These are phyloP conservation scores for Alternaria viburni DNA, from an alignment of 2,329 filamentous ascomycete species.

Conservation along the genomic window DNA sequence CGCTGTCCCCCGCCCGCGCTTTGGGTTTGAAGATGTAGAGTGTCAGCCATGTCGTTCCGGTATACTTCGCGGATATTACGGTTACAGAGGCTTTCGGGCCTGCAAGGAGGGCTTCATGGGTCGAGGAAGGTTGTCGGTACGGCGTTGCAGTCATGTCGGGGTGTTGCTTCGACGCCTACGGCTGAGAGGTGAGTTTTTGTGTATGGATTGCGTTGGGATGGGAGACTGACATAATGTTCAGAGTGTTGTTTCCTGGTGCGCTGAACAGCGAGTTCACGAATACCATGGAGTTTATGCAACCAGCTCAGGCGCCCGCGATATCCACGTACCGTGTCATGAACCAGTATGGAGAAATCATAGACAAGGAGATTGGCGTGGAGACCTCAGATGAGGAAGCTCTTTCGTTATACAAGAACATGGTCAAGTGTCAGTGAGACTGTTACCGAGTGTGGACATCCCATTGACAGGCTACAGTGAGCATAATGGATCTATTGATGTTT, in stretches of 20 bases:
- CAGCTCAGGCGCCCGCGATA: conserved; percentile 73
- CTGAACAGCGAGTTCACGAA: conserved; percentile 92
- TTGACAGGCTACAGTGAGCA: conserved; percentile 60
- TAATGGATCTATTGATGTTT: conserved; percentile 98
- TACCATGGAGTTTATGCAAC: conserved; percentile 76
- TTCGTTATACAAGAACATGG: conserved; percentile 68
- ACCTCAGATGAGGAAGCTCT: conserved; percentile 68
- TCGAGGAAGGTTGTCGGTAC: conserved; percentile 15
- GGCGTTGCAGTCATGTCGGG: conserved; percentile 56
- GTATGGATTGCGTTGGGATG: neutral
- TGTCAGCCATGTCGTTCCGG: conserved; percentile 43
- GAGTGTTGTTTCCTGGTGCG: conserved; percentile 84
- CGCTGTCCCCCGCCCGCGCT: conserved; percentile 11
- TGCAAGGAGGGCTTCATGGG: conserved; percentile 23
- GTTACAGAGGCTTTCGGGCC: conserved; percentile 17
- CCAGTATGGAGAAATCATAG: conserved; percentile 83
- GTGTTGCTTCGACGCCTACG: conserved; percentile 64
- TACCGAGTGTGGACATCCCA: neutral
- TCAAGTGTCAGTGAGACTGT: conserved; percentile 53
- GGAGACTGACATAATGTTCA: conserved; percentile 28
- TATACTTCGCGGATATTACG: conserved; percentile 36
- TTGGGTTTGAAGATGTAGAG: conserved; percentile 22
- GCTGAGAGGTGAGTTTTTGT: conserved; percentile 62
- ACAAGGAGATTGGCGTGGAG: conserved; percentile 70
- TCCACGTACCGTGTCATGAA: conserved; percentile 92